Percentiles rank a stretch among this genome's conserved stretches.
phyloP scores from a whole-genome alignment of 177 flowering plant genomes.

The Vitis hybrid region DNA sequence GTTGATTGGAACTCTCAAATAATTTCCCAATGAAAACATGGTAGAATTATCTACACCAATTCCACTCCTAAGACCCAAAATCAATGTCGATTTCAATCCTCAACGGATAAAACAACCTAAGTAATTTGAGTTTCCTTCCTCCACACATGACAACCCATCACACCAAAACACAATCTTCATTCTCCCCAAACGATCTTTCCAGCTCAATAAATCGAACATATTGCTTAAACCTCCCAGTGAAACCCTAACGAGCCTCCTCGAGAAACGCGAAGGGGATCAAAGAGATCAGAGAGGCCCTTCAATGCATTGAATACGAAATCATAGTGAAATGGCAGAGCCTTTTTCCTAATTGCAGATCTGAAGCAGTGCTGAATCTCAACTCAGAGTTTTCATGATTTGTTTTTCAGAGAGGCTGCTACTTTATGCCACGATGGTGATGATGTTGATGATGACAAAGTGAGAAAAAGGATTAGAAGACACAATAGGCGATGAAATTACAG shows the following conservation, averaged over 20 bases:
- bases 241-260: conserved; percentile 12
- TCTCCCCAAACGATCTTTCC: neutral
- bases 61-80: neutral
- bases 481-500: conserved; percentile 9
- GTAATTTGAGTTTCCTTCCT: neutral
- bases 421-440: too few relatives aligned
- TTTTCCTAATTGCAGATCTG: too few relatives aligned
- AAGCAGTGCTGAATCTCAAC: too few relatives aligned
- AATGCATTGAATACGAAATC: conserved; percentile 30
- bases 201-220: neutral
- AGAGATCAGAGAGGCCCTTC: neutral
- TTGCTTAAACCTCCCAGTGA: neutral
- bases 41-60: conserved; percentile 18
- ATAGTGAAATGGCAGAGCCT: neutral
- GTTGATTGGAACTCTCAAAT: conserved; percentile 58
- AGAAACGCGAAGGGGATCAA: conserved; percentile 2
- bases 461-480: neutral
- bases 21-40: conserved; percentile 35
- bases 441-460: neutral
- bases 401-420: too few relatives aligned
- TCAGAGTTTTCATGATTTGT: too few relatives aligned
- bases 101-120: neutral
- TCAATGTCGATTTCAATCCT: neutral
- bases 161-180: neutral
- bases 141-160: neutral